phyloP scores from a whole-genome alignment of 805 yeast species.

The Monosporozyma unispora region DNA sequence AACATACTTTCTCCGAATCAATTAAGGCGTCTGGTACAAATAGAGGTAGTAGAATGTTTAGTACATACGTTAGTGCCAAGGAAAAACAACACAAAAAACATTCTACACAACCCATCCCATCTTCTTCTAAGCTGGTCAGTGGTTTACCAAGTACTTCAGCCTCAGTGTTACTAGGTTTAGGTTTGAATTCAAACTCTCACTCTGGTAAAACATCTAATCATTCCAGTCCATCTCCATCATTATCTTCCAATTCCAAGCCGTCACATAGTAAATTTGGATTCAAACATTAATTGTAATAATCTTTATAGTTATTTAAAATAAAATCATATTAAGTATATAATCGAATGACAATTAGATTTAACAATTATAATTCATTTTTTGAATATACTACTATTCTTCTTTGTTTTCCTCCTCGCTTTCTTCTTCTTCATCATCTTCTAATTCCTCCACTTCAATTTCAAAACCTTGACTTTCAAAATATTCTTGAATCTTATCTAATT shows the following conservation, averaged over 20 bases:
- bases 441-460: slow-evolving; percentile 46
- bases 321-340: slow-evolving; percentile 1
- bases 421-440: slow-evolving; percentile 33
- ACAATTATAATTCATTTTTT: not conserved
- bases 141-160: slow-evolving; percentile 27
- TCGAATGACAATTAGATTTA: not conserved
- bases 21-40: not conserved
- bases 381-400: not conserved
- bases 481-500: slow-evolving; percentile 37
- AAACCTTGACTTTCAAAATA: slow-evolving; percentile 52
- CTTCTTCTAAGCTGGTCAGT: slow-evolving; percentile 25
- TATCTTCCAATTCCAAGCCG: not conserved
- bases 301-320: not conserved
- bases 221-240: slow-evolving; percentile 1
- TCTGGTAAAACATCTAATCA: slow-evolving; percentile 3
- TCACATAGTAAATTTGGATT: slow-evolving; percentile 1
- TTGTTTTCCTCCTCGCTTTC: slow-evolving; percentile 13
- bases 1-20: slow-evolving; percentile 4
- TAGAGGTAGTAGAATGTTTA: slow-evolving; percentile 25
- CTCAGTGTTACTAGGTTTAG: slow-evolving; percentile 10
- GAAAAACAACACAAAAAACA: slow-evolving; percentile 9
- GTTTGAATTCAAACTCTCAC: slow-evolving; percentile 4
- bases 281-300: slow-evolving; percentile 5
- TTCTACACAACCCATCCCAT: slow-evolving; percentile 21
- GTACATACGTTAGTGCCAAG: slow-evolving; percentile 25